Percentiles rank a stretch among this genome's conserved stretches.
phyloP scores from a whole-genome alignment of 139 green algal genomes.

The Chlamydomonas urium region DNA sequence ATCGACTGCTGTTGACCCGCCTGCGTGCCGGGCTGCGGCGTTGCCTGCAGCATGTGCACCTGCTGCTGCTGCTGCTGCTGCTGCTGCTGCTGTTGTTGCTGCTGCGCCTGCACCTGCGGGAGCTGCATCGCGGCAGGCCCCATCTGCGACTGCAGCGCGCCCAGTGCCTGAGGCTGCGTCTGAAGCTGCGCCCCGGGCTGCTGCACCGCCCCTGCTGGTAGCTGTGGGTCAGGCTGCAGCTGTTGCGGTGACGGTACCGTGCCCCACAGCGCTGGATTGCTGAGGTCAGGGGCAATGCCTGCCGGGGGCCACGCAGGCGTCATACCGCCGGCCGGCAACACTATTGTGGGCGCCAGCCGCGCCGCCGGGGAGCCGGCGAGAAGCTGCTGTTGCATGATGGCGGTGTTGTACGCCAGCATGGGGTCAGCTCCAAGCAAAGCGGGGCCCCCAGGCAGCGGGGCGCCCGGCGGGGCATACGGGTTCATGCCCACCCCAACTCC shows the following conservation, averaged over 20 bases:
- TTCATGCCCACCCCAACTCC: background rate
- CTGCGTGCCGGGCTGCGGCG: background rate
- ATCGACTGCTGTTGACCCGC: background rate
- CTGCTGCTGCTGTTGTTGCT: slow-evolving; percentile 11
- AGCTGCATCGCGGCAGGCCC: background rate
- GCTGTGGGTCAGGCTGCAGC: too few relatives aligned
- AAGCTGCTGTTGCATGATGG: background rate
- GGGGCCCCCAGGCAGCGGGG: background rate
- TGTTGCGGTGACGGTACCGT: too few relatives aligned
- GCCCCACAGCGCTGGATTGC: background rate
- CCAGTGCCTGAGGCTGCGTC: too few relatives aligned
- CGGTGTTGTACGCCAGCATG: background rate
- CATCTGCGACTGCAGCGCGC: too few relatives aligned
- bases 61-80: slow-evolving; percentile 6
- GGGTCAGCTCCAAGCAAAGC: background rate
- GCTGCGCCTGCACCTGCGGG: slow-evolving; percentile 13
- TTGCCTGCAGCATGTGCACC: background rate
- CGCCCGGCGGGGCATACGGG: background rate
- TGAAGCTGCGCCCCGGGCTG: too few relatives aligned
- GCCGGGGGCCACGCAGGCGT: too few relatives aligned
- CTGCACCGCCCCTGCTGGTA: too few relatives aligned
- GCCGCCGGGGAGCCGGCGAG: background rate
- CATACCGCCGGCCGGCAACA: too few relatives aligned
- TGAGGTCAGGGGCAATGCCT: too few relatives aligned
- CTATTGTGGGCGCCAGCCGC: too few relatives aligned